These are phyloP conservation scores for Debaryomycetaceae sp. DNA, from an alignment of 1,139 yeast genomes.

Conservation along the genomic window DNA sequence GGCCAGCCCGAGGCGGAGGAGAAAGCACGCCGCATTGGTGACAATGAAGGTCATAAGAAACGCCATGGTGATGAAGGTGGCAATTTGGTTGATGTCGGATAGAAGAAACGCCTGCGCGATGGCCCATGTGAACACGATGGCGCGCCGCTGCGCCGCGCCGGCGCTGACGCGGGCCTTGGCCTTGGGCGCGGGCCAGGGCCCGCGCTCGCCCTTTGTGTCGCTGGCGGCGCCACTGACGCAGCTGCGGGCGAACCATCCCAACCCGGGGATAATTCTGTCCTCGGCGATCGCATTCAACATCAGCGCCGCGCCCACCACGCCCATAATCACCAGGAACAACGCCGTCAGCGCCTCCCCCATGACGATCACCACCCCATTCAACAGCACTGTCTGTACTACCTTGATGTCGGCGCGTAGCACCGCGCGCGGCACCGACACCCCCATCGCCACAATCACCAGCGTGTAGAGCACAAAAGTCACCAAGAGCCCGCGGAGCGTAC, in stretches of 20 bases:
- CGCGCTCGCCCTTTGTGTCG: constrained; percentile 47
- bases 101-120: constrained; percentile 79
- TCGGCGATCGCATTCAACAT: constrained; percentile 86
- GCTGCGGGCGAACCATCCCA: constrained; percentile 58
- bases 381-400: constrained; percentile 74
- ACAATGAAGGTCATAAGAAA: constrained; percentile 92
- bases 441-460: constrained; percentile 73
- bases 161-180: too few species aligned
- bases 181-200: too few species aligned
- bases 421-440: constrained; percentile 73
- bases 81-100: constrained; percentile 89
- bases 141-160: constrained; percentile 39
- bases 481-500: constrained; percentile 77
- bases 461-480: constrained; percentile 73
- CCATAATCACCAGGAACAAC: constrained; percentile 87
- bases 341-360: constrained; percentile 89
- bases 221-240: constrained; percentile 40
- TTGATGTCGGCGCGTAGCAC: constrained; percentile 74
- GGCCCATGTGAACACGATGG: constrained; percentile 69
- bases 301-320: constrained; percentile 91
- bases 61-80: constrained; percentile 95
- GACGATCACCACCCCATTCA: constrained; percentile 67
- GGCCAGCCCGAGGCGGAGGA: constrained; percentile 83
- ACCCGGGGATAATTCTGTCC: constrained; percentile 79
- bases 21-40: constrained; percentile 86